Evolutionary conservation across 305 asterid species (phyloP).

Genomic region (Fraxinus floribunda): DNA sequence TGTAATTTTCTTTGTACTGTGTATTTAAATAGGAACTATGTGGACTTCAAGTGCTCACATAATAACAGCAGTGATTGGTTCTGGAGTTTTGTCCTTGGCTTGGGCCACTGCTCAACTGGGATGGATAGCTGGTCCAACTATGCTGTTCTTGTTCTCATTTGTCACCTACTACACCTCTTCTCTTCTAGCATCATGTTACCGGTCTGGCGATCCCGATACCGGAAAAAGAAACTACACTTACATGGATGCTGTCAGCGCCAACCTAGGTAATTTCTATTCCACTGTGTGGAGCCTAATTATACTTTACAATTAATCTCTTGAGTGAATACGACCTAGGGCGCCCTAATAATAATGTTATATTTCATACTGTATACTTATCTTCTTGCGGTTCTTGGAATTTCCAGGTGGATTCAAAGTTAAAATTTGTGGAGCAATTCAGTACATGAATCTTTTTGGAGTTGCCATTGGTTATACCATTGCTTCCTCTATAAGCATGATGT

Average conservation of each 20-base stretch:
- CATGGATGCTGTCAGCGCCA: constrained; percentile 84
- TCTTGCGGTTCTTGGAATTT: constrained; percentile 4
- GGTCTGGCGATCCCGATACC: constrained; percentile 60
- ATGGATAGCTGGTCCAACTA: constrained; percentile 88
- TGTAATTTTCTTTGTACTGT: too few species aligned
- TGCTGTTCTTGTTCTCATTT: constrained; percentile 72
- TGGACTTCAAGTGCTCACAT: constrained; percentile 98
- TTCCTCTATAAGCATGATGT: constrained; percentile 46
- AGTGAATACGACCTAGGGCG: neutral
- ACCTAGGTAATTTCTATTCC: constrained; percentile 48
- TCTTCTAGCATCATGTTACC: constrained; percentile 76
- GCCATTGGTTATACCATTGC: constrained; percentile 1
- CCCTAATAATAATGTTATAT: neutral
- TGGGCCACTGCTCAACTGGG: constrained; percentile 96
- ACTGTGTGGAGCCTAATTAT: neutral
- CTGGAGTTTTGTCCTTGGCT: constrained; percentile 88
- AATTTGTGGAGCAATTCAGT: constrained; percentile 54
- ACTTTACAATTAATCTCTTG: neutral
- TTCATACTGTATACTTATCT: neutral
- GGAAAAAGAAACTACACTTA: constrained; percentile 92
- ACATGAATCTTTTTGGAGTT: constrained; percentile 2
- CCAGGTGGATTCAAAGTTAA: constrained; percentile 80
- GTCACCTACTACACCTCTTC: constrained; percentile 87
- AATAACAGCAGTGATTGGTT: constrained; percentile 90
- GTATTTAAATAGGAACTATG: neutral